Evolutionary conservation across 2,329 filamentous ascomycete species (phyloP), one percentile per base, ranked within the genome.

Genomic region (Aspergillus thermomutatus): DNA sequence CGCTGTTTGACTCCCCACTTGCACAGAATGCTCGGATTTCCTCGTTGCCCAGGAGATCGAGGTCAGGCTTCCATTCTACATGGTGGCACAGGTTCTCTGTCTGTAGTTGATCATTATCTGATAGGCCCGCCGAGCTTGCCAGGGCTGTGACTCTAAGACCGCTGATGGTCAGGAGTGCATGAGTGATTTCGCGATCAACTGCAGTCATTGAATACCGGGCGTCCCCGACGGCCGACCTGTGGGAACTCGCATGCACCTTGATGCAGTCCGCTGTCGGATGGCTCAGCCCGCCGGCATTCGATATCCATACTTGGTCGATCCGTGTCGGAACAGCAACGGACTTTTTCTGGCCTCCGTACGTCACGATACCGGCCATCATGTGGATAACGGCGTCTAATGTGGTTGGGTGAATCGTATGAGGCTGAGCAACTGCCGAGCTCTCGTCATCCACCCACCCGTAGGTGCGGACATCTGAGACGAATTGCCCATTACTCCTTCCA

Each of bases 351-450:
- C 54, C 47, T n/a, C 23, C 14, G 3, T 47, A 10, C 3, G 45
- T 50, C n/a, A 19, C 54, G 9, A 56, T 28, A 6, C 48, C 56
- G 2, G 53, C 53, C 37, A 55, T 50, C 45, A 56, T 55, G 7
- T 59, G 57, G 17, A 59, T 43, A 3, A 56, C 43, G 3, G 46
- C 54, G 21, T 59, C 57, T 1, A 59, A 27, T 4, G 57, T 59
- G 10, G 54, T 56, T 1, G 57, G 57, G 25, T 59, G 57, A 25
- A 59, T 54, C 4, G 52, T 50, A 28, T 59, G 54, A 10, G 21
- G 14, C n/a, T 40, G 53, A 34, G 27, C 50, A 19, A 27, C 26
- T 19, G 17, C 19, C 17, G 52, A 3, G 9, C 19, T 23, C 41
- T 9, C 19, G n/a, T 45, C 41, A 21, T 37, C 26, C 14, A 17